Evolutionary conservation across 2,329 filamentous ascomycete species (phyloP).

Genomic region (Cladophialophora exuberans): DNA sequence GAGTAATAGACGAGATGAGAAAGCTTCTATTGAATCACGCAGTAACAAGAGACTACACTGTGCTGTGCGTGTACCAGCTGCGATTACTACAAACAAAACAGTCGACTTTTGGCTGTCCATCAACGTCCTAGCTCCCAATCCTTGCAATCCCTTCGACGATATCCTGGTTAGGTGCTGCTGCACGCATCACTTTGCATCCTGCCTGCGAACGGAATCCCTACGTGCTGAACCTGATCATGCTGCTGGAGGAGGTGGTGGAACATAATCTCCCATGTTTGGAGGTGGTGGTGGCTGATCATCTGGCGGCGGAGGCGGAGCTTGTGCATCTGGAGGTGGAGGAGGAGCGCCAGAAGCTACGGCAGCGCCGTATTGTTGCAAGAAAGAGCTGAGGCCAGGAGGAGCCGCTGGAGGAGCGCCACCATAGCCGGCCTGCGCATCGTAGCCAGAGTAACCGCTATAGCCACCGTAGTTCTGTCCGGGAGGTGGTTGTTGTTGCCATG

Average conservation of each 20-base stretch:
- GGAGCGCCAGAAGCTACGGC: slow-evolving; percentile 53
- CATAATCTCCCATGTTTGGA: slow-evolving; percentile 25
- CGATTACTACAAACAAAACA: too few species aligned
- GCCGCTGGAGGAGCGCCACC: slow-evolving; percentile 51
- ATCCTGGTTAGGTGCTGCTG: too few species aligned
- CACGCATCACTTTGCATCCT: too few species aligned
- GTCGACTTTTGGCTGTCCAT: too few species aligned
- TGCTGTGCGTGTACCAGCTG: too few species aligned
- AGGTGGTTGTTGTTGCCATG: slow-evolving; percentile 65
- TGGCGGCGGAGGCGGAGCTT: slow-evolving; percentile 45
- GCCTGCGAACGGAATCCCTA: too few species aligned
- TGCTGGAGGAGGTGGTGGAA: slow-evolving; percentile 26
- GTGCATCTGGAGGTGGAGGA: slow-evolving; percentile 54
- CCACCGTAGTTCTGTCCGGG: slow-evolving; percentile 58
- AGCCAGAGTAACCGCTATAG: slow-evolving; percentile 58
- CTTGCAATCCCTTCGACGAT: too few species aligned
- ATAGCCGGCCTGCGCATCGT: slow-evolving; percentile 43
- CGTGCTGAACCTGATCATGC: neutral
- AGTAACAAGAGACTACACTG: too few species aligned
- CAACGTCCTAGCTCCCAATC: too few species aligned
- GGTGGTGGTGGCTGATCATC: slow-evolving; percentile 29
- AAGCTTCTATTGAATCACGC: too few species aligned
- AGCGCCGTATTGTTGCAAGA: slow-evolving; percentile 64
- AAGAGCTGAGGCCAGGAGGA: slow-evolving; percentile 60
- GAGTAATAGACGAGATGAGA: too few species aligned